Evolutionary conservation across 2,329 filamentous ascomycete species (phyloP).

Genomic region (Hawksworthiomyces lignivorus): DNA sequence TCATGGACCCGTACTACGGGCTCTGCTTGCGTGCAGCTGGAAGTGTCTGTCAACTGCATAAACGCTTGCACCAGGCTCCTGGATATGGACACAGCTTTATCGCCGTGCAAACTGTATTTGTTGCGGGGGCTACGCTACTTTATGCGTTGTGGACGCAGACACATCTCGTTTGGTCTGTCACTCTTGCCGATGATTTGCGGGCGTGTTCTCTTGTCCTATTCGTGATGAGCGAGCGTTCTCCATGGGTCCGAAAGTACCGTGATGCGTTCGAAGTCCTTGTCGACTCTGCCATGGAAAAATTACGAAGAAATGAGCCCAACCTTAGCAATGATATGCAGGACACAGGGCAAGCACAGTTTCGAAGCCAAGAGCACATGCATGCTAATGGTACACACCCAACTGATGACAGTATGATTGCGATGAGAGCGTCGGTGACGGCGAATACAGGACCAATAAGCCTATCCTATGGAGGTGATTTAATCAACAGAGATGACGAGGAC

Average conservation of each 20-base stretch:
- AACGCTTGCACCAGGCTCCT: constrained; percentile 31
- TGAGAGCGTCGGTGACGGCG: too few species aligned
- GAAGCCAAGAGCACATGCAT: too few species aligned
- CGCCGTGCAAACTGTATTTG: constrained; percentile 34
- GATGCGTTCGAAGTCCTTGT: constrained; percentile 40
- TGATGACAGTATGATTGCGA: too few species aligned
- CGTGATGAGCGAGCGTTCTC: constrained; percentile 40
- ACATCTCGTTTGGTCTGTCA: constrained; percentile 38
- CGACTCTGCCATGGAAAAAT: constrained; percentile 34
- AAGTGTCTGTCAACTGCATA: constrained; percentile 34
- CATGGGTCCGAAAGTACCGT: constrained; percentile 39
- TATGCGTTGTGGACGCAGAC: constrained; percentile 34
- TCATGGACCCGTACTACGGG: constrained; percentile 37
- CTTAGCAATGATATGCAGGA: not conserved
- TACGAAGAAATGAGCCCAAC: not conserved
- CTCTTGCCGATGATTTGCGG: constrained; percentile 39
- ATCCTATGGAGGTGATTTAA: too few species aligned
- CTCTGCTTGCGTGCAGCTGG: constrained; percentile 33
- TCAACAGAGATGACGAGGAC: too few species aligned
- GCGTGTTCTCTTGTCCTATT: constrained; percentile 41
- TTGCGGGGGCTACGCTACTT: constrained; percentile 32
- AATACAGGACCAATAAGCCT: too few species aligned
- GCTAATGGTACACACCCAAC: too few species aligned
- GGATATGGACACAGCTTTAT: constrained; percentile 35
- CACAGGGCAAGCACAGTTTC: too few species aligned